Evolutionary conservation across 192 early-diverging fungal genomes (phyloP).

Genomic region (Linnemannia hyalina): DNA sequence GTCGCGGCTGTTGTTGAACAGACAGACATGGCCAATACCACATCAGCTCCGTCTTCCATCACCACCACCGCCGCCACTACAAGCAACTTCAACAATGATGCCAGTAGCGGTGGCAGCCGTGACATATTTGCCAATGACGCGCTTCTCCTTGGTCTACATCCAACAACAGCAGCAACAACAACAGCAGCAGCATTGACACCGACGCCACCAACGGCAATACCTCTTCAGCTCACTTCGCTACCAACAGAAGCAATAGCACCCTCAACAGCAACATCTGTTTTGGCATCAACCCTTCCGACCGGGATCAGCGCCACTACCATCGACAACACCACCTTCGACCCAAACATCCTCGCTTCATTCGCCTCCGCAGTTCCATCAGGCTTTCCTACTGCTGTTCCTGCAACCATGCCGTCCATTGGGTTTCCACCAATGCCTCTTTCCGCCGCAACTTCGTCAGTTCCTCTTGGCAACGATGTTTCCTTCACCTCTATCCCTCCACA

Average conservation of each 20-base stretch:
- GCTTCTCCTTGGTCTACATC: background rate
- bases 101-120: background rate
- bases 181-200: background rate
- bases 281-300: background rate
- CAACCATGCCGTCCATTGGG: background rate
- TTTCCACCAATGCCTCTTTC: background rate
- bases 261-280: background rate
- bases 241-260: background rate
- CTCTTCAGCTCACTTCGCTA: background rate
- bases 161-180: background rate
- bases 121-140: background rate
- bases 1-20: background rate
- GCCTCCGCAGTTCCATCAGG: background rate
- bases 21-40: background rate
- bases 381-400: conserved; percentile 6
- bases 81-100: background rate
- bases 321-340: conserved; percentile 1
- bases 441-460: background rate
- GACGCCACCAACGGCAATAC: conserved; percentile 2
- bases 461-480: background rate
- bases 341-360: background rate
- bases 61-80: too few species aligned
- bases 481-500: background rate
- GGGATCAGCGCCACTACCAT: background rate
- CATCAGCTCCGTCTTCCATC: background rate